Conservation (phyloP, 169 alveolate species). For the Plasmodium falciparum region DNA sequence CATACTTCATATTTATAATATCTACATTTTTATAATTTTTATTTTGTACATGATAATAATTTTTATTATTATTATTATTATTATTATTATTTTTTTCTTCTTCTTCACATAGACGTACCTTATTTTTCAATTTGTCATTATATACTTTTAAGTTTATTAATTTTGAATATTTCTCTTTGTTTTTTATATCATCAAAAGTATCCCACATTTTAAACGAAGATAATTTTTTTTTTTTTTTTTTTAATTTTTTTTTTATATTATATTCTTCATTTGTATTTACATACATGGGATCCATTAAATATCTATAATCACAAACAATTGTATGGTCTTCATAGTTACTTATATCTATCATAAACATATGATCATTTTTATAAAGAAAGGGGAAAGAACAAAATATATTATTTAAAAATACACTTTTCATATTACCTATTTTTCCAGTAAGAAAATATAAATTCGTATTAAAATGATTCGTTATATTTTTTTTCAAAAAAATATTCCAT, state of each 20-base stretch:
- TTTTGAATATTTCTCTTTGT: background rate
- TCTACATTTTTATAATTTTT: background rate
- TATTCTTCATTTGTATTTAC: background rate
- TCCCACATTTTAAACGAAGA: constrained; percentile 17
- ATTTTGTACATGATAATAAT: background rate
- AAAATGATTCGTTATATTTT: constrained; percentile 37
- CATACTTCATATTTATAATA: too few species aligned
- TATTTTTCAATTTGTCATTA: too few species aligned
- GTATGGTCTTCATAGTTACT: constrained; percentile 24
- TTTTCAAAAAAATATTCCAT: constrained; percentile 34
- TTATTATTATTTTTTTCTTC: too few species aligned
- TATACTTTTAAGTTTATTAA: background rate
- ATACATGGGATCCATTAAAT: background rate
- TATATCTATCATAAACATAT: constrained; percentile 16
- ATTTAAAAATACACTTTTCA: constrained; percentile 18
- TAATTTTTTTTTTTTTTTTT: constrained; percentile 10
- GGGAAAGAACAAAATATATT: constrained; percentile 41
- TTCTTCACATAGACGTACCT: too few species aligned
- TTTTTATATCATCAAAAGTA: background rate
- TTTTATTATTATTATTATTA: background rate
- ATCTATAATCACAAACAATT: constrained; percentile 54
- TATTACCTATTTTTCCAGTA: constrained; percentile 43
- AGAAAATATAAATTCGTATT: constrained; percentile 44
- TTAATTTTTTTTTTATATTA: background rate
- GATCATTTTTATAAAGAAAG: constrained; percentile 29